Conservation (phyloP, 345 rosid species). For the Dimocarpus longan region DNA sequence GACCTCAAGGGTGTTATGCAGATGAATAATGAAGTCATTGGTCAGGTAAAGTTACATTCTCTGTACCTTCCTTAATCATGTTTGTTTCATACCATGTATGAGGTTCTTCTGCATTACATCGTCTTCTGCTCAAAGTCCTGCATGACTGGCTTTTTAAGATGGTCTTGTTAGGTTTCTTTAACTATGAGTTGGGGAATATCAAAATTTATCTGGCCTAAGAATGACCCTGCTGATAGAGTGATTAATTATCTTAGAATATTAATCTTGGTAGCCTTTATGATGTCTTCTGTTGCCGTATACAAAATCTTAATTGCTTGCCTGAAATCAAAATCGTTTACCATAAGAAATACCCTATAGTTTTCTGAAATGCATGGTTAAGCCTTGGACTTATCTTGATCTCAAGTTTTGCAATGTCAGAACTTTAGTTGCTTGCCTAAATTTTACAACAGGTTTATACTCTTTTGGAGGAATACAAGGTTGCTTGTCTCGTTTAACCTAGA, state of each 20-base stretch:
- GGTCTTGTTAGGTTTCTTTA: neutral
- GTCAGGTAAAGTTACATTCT: slow-evolving; percentile 54
- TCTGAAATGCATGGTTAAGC: neutral
- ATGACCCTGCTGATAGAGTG: neutral
- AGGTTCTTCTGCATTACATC: neutral
- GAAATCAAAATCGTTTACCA: neutral
- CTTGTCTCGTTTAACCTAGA: neutral
- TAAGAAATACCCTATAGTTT: neutral
- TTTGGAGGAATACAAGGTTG: neutral
- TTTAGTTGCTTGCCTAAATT: neutral
- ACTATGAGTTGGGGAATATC: neutral
- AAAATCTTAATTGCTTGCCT: neutral
- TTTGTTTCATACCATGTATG: neutral
- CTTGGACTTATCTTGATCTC: neutral
- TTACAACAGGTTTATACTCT: neutral
- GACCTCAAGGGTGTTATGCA: slow-evolving; percentile 52
- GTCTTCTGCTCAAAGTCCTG: neutral
- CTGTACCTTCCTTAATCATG: neutral
- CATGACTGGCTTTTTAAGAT: neutral
- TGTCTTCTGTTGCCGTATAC: neutral
- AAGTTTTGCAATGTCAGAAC: neutral
- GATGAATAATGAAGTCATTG: slow-evolving; percentile 51
- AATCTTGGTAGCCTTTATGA: neutral
- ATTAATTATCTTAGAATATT: neutral
- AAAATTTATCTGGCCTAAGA: slow-evolving; percentile 7